These are phyloP conservation scores for Aureobasidium mangrovei DNA, from an alignment of 2,329 filamentous ascomycete species.

Conservation along the genomic window DNA sequence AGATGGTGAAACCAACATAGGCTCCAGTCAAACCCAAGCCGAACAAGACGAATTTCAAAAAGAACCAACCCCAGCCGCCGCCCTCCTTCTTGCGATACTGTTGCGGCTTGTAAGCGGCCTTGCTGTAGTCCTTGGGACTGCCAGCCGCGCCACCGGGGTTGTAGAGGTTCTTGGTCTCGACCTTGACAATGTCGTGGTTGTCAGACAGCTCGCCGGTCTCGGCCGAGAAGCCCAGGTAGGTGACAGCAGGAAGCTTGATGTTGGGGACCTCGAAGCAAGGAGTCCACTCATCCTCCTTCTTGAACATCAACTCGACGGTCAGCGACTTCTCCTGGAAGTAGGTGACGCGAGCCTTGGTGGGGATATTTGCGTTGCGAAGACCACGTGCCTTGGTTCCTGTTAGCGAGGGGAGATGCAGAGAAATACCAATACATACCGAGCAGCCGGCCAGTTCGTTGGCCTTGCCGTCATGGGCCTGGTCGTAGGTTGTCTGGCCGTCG, in stretches of 20 bases:
- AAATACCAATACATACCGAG: slow-evolving; percentile 47
- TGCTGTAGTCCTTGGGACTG: slow-evolving; percentile 32
- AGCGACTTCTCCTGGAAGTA: slow-evolving; percentile 96
- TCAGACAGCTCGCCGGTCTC: slow-evolving; percentile 96
- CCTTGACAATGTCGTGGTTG: slow-evolving; percentile 91
- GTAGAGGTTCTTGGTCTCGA: slow-evolving; percentile 85
- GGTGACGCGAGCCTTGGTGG: slow-evolving; percentile 80
- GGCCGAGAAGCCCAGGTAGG: slow-evolving; percentile 60
- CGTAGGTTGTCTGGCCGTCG: slow-evolving; percentile 80
- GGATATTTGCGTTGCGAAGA: slow-evolving; percentile 65
- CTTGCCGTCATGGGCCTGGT: slow-evolving; percentile 93
- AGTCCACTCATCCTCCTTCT: slow-evolving; percentile 78
- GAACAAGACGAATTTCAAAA: slow-evolving; percentile 78
- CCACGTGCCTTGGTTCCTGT: slow-evolving; percentile 56
- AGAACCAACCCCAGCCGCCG: slow-evolving; percentile 59
- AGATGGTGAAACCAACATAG: slow-evolving; percentile 82
- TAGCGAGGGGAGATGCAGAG: not conserved
- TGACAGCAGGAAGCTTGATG: slow-evolving; percentile 65
- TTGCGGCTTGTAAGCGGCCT: slow-evolving; percentile 29
- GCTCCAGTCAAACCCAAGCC: slow-evolving; percentile 58
- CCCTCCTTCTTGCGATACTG: slow-evolving; percentile 45
- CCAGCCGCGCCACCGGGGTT: slow-evolving; percentile 40
- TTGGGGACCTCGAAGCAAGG: slow-evolving; percentile 68
- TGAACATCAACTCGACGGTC: slow-evolving; percentile 89
- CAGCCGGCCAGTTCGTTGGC: slow-evolving; percentile 86